phyloP scores from a whole-genome alignment of 2,329 filamentous ascomycete species.

The Talaromyces piceae region DNA sequence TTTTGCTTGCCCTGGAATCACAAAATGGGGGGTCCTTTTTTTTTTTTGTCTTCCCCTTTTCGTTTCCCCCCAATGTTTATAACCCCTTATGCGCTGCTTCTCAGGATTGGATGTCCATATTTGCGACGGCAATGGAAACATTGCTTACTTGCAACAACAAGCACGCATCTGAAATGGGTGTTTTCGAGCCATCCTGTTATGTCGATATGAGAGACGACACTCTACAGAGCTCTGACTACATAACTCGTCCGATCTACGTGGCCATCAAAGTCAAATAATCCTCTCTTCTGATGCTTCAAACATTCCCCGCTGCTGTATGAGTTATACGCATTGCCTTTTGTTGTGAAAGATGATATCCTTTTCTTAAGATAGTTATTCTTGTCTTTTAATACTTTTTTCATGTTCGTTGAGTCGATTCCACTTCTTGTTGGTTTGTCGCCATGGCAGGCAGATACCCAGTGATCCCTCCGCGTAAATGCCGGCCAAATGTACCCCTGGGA shows the following conservation, averaged over 20 bases:
- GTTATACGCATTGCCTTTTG: background rate
- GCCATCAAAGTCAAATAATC: no score
- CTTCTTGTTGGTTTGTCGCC: background rate
- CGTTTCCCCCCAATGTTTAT: background rate
- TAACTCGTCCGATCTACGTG: no score
- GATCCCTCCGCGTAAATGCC: constrained; percentile 1
- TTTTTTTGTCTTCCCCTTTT: no score
- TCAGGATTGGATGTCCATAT: background rate
- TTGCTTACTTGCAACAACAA: background rate
- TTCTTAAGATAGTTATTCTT: background rate
- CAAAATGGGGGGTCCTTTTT: no score
- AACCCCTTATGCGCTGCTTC: background rate
- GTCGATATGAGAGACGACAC: background rate
- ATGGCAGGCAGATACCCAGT: constrained; percentile 4
- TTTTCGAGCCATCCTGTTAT: background rate
- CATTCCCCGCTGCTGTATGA: background rate
- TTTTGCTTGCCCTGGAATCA: background rate
- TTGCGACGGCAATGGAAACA: background rate
- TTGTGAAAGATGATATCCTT: background rate
- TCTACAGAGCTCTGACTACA: background rate
- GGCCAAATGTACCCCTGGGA: constrained; percentile 7
- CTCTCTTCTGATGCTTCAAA: no score
- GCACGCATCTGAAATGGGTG: background rate
- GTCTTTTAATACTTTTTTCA: background rate
- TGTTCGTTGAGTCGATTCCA: background rate